Evolutionary conservation across 176 grass and related monocot species (phyloP), one percentile per base, ranked within the genome.

Genomic region (Areca catechu): DNA sequence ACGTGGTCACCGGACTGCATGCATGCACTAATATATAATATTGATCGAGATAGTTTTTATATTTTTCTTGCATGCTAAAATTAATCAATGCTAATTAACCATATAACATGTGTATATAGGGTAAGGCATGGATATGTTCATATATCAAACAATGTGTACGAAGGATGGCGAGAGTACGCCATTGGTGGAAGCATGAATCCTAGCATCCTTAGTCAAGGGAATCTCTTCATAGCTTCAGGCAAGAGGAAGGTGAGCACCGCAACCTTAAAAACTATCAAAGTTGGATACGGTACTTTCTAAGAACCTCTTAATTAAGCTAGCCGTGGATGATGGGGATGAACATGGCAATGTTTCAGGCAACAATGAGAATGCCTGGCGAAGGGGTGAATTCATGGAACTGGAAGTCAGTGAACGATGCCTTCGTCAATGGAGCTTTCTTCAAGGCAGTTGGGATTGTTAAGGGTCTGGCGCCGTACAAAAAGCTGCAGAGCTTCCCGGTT

Each of bases 181-280:
- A 90, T 96, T 15, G 91, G 86, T 1, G 91, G 91, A 4, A 96
- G 83, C 80, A 83, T 79, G 71, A 68, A 71, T 3, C 86, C 85
- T 0, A 86, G 70, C 24, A 74, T 96, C 29, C 86, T 83, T 62
- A 96, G 91, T 63, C 73, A 90, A 50, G 86, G 82, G 9, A 96
- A 96, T 56, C 49, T 90, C 20, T 95, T 95, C 81, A 16, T 74
- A 1, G 91, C 86, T 21, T 71, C 74, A 30, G 57, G 63, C 28
- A 86, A 54, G 30, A 79, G 76, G 56, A 83, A 87, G 83, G 82
- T 80, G 28, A 16, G 53, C 58, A 3, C 10, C 2, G 34, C 14
- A 43, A 14, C 34, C 34, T 43, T 29, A 60, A 51, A 30, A 48
- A 16, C 47, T 25, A 25, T 48, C 58, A 0, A 12, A 19, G 18